Base-by-base conservation (phyloP, 2,329 filamentous ascomycete species). In the Acephala macrosclerotiorum region DNA sequence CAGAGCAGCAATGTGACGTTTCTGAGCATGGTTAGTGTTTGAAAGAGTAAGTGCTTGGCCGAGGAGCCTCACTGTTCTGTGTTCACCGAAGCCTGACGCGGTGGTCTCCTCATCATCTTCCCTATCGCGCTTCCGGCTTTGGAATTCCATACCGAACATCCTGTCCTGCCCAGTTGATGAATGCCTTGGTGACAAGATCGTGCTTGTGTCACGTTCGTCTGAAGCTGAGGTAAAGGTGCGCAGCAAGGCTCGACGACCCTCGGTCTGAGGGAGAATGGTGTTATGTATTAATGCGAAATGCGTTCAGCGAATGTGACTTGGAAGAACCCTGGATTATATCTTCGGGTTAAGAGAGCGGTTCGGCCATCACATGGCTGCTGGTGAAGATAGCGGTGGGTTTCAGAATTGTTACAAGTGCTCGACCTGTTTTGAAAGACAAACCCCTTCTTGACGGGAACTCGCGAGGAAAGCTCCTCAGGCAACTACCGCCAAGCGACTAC, bases 1-100 rank as follows among this genome's bases (percentile, higher is more conserved):
- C 35, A 75, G 61, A 53, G 65, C 57, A 51, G 72, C 70, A 60
- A 75, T 74, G 33, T 65, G 73, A 38, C 75, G 75, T 75, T 77
- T 77, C 75, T 77, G 53, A 33, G 35, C 35, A 33, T 42, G 20
- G 60, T 69, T 63, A 69, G 63, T 38, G 33, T 57, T 36, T 40
- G n/a, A n/a, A n/a, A 25, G 38, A 61, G 56, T 11, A 20, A 63
- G 11, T 29, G 36, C 12, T 3, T 38, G 60, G 18, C 14, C 33
- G n/a, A 33, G 25, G 22, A 66, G 45, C 60, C 68, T 72, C 68
- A 76, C 75, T 47, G 61, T 72, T 58, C 75, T 69, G 64, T 77
- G 75, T 51, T 75, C 74, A 58, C 73, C 69, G 64, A 76, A 76
- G 61, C 75, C 72, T 25, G 66, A 65, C 7, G 67, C 66, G 22